These are phyloP conservation scores for Simplicillium aogashimaense DNA, from an alignment of 2,329 filamentous ascomycete genomes.

Conservation along the genomic window DNA sequence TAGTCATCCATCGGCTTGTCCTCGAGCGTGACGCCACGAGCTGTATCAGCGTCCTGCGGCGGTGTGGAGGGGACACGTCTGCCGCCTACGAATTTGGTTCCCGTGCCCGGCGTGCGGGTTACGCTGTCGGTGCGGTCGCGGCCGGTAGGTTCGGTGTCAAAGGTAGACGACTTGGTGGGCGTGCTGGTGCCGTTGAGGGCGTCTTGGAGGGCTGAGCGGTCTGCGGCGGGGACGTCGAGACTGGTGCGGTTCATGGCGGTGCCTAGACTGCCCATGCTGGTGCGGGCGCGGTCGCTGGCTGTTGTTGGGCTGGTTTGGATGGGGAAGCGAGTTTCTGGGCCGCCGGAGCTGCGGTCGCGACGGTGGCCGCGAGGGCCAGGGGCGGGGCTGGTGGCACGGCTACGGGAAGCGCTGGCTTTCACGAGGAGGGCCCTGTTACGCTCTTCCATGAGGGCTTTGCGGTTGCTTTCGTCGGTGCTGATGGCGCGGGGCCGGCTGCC, in stretches of 20 bases:
- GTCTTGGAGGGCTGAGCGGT: constrained; percentile 29
- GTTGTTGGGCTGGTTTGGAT: constrained; percentile 59
- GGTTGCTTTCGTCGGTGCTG: constrained; percentile 91
- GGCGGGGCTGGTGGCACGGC: constrained; percentile 65
- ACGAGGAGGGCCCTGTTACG: constrained; percentile 73
- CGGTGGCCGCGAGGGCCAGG: constrained; percentile 55
- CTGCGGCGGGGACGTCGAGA: constrained; percentile 68
- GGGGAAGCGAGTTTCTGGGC: constrained; percentile 73
- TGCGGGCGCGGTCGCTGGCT: constrained; percentile 36
- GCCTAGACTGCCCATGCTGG: constrained; percentile 38
- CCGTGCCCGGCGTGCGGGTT: constrained; percentile 12
- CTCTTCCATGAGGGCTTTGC: constrained; percentile 89
- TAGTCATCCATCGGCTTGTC: constrained; percentile 44
- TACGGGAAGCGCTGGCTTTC: constrained; percentile 52
- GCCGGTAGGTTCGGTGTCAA: constrained; percentile 10
- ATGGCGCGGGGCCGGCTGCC: constrained; percentile 66
- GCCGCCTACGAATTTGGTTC: constrained; percentile 36
- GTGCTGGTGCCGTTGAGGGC: constrained; percentile 31
- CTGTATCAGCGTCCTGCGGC: constrained; percentile 15
- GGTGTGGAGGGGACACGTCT: constrained; percentile 25
- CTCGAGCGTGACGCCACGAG: constrained; percentile 39
- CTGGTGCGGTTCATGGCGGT: constrained; percentile 51
- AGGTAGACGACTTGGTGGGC: constrained; percentile 15
- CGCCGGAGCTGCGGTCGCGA: constrained; percentile 69
- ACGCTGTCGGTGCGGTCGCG: constrained; percentile 9